A percentile compares a stretch with the other conserved stretches of the same genome.
phyloP scores from a whole-genome alignment of 208 protist species.

The Crithidia brevicula region DNA sequence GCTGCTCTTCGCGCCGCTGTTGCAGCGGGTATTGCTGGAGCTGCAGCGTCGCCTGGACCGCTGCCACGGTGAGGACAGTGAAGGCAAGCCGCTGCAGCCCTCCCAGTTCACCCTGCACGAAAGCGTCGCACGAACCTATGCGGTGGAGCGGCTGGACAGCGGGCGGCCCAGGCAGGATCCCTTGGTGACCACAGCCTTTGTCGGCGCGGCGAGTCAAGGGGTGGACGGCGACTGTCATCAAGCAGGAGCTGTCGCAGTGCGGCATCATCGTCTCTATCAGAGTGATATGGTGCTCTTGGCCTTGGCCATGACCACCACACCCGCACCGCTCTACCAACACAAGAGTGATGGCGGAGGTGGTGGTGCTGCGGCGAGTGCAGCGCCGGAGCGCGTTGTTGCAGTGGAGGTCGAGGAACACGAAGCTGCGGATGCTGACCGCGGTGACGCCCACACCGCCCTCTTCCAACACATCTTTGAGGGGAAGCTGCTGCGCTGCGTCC shows the following conservation, averaged over 20 bases:
- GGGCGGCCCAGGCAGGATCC: slow-evolving; percentile 52
- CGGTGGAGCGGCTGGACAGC: slow-evolving; percentile 55
- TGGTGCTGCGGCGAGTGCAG: background rate
- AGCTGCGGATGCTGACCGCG: background rate
- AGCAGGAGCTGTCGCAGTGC: slow-evolving; percentile 3
- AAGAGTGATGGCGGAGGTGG: background rate
- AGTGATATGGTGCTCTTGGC: slow-evolving; percentile 83
- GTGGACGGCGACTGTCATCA: too few relatives aligned
- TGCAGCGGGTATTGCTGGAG: slow-evolving; percentile 61
- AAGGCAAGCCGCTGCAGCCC: slow-evolving; percentile 23
- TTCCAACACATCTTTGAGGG: slow-evolving; percentile 51
- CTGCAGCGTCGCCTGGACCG: slow-evolving; percentile 62
- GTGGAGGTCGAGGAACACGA: slow-evolving; percentile 3
- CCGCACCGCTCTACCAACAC: slow-evolving; percentile 6
- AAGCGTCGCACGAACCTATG: slow-evolving; percentile 38
- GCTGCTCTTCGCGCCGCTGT: slow-evolving; percentile 56
- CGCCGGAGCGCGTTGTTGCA: slow-evolving; percentile 1
- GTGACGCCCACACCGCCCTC: slow-evolving; percentile 58
- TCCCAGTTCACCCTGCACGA: slow-evolving; percentile 54
- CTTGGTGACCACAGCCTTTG: slow-evolving; percentile 57
- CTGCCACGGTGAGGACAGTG: slow-evolving; percentile 30
- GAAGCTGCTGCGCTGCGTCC: slow-evolving; percentile 40
- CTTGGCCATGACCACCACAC: slow-evolving; percentile 54
- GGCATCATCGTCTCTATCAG: slow-evolving; percentile 73
- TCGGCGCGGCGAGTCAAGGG: too few relatives aligned